Conservation (phyloP, 2,329 filamentous ascomycete species). For the Sporothrix brunneoviolacea region DNA sequence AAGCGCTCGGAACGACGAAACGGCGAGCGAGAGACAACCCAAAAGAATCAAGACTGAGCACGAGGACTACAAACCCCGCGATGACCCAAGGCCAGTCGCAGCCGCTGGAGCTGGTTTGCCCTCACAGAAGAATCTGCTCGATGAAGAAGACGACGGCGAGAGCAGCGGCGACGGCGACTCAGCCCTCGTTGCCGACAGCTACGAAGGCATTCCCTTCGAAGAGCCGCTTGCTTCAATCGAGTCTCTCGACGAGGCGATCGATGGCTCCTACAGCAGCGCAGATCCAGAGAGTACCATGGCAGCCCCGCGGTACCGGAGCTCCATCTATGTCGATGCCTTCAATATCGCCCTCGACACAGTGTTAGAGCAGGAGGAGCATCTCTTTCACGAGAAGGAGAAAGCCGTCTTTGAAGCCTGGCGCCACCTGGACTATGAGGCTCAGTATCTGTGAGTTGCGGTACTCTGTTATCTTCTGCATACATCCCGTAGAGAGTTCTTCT, state of each 20-base stretch:
- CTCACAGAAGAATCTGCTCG: background rate
- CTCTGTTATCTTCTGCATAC: background rate
- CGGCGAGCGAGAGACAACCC: background rate
- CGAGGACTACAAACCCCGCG: background rate
- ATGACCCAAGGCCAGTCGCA: background rate
- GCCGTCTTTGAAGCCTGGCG: slow-evolving; percentile 73
- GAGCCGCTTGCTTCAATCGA: slow-evolving; percentile 2
- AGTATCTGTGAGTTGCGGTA: slow-evolving; percentile 65
- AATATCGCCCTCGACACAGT: slow-evolving; percentile 88
- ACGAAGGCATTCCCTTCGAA: background rate
- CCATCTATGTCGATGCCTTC: slow-evolving; percentile 96
- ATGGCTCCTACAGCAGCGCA: background rate
- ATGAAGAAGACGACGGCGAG: background rate
- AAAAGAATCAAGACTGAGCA: slow-evolving; percentile 3
- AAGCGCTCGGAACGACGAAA: background rate
- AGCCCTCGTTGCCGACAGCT: background rate
- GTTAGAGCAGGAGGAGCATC: slow-evolving; percentile 75
- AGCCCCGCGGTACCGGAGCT: slow-evolving; percentile 69
- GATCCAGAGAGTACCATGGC: slow-evolving; percentile 39
- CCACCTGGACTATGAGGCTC: slow-evolving; percentile 69
- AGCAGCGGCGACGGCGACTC: background rate
- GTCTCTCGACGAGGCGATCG: slow-evolving; percentile 14
- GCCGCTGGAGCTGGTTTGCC: background rate
- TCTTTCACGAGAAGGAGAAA: slow-evolving; percentile 76
- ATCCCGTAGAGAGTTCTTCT: too few relatives aligned